Conservation (phyloP, 305 asterid genomes). For the Solanum hybrid region DNA sequence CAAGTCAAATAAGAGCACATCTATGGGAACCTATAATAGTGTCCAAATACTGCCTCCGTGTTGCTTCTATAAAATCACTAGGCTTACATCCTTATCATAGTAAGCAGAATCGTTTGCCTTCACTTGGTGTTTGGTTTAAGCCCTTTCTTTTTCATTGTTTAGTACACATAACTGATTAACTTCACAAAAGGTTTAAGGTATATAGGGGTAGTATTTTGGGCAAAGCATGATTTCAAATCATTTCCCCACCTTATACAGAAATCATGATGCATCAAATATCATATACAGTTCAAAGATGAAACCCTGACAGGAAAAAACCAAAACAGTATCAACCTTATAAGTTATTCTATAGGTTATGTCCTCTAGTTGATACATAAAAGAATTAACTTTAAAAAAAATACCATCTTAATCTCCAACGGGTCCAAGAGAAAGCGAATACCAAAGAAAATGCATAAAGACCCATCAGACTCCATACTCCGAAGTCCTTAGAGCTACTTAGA, state of each 20-base stretch:
- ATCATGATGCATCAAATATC: neutral
- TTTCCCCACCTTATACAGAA: neutral
- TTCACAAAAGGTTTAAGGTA: neutral
- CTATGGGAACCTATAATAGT: neutral
- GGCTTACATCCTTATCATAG: neutral
- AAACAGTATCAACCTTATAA: neutral
- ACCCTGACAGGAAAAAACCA: neutral
- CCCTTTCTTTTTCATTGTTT: neutral
- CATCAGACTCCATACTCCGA: neutral
- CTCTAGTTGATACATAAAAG: neutral
- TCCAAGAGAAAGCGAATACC: neutral
- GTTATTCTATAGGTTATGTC: neutral
- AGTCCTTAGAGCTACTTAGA: neutral
- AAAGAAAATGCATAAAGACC: neutral
- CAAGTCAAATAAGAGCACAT: neutral
- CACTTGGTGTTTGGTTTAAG: neutral
- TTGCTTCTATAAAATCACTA: neutral
- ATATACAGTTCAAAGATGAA: neutral
- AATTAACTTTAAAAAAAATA: neutral
- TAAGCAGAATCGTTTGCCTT: neutral
- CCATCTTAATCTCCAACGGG: neutral
- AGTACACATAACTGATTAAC: neutral
- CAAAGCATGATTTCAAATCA: neutral
- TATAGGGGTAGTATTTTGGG: neutral
- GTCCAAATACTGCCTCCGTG: neutral